Base-by-base conservation (phyloP, 1,284 basidiomycete genomes). In the Ustilago cynodontis region DNA sequence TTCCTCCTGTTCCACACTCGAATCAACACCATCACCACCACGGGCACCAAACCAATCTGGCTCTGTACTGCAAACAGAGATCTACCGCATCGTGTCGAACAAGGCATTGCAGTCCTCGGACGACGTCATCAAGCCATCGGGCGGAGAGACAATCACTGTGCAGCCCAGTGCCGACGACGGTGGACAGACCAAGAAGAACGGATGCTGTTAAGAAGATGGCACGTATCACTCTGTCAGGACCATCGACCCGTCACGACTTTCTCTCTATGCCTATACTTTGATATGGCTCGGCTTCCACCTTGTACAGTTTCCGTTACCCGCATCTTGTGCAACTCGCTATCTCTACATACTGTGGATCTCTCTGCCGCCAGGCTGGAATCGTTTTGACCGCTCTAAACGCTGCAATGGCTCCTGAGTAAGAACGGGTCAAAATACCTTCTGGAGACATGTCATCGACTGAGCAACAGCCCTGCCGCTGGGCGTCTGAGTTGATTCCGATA, bases 51-150 rank as follows among this genome's bases (percentile, higher is more conserved):
- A 14, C 31, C 20, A 20, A 22, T 16, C n/a, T 16, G 18, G 35
- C 35, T 11, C 11, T 9, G 20, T 13, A 35, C 67, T 1, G 2
- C 16, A 10, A 20, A 45, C 66, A 85, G 84, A 86, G 52, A 86
- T 86, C 64, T 86, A 86, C 81, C 84, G 83, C 52, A 86, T 86
- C 69, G 84, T 86, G 41, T 86, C 84, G 45, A 86, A 85, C 81
- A 85, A 85, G 82, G 82, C 83, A 33, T 70, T 86, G 57, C 83
- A 86, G 66, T 84, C 82, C 20, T 85, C 83, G 8, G 83, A 86
- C 77, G 83, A 85, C 50, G 83, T 84, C 56, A 86, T 86, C 80
- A 83, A 83, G 77, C 84, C 84, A 14, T 78, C 77, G 2, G 84
- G 83, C 29, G 84, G 84, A 63, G 84, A 86, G 77, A 86, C 84